Base-by-base conservation (phyloP, 371 early-diverging fungal genomes). In the Nematocida ironsii region DNA sequence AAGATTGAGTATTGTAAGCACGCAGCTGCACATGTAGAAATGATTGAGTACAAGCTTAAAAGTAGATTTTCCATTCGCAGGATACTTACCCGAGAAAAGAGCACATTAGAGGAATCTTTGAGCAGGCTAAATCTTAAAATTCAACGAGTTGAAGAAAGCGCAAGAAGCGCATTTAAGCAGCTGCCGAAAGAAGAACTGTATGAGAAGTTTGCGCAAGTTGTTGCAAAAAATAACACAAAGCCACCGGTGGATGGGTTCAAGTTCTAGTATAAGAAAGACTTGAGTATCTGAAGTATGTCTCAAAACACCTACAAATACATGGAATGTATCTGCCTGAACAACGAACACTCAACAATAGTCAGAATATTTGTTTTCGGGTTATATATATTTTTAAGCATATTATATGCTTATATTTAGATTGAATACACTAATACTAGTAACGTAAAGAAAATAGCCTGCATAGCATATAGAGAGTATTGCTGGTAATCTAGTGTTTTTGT, bases 21-120 rank as follows among this genome's bases (percentile, higher is more conserved):
- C 20, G 76, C 76, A 54, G 67, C 64, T 67, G 42, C 69, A 0
- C 23, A 75, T 20, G 66, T 67, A n/a, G 48, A 50, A 18, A 52
- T 68, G n/a, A 50, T 75, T 9, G 45, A 66, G 6, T 69, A 67
- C 66, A 75, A 75, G 69, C 50, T 50, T 5, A 66, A 66, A 42
- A 69, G 76, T 55, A 66, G 76, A 40, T 75, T 75, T 39, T 75
- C 56, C 40, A 75, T 75, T 40, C 44, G 18, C 6, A 62, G 76
- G 16, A 66, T 75, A 54, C 39, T 75, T n/a, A 50, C 27, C 16
- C 52, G 72, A 42, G 69, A 47, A 9, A 27, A 75, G 40, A 66
- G 50, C 16, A 66, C 66, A 18, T 7, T 67, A 23, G 69, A 75
- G 6, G 20, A 42, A 5, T 40, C n/a, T 18, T 18, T 68, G 11